Base-by-base conservation (phyloP, 2,329 filamentous ascomycete species). In the Pseudogymnoascus verrucosus region DNA sequence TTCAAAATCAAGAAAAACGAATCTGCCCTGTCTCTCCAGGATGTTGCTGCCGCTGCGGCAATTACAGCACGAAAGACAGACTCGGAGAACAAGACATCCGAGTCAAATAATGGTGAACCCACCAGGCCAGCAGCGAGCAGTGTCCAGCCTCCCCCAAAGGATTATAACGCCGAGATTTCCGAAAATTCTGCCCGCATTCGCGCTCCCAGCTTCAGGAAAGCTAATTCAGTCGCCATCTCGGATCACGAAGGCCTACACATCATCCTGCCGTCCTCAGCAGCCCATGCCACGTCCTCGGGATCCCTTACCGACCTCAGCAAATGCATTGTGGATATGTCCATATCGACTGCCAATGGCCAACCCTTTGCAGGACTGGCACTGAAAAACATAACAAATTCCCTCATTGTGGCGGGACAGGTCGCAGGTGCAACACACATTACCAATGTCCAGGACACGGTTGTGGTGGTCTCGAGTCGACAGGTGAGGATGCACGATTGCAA, bases 401-500 rank as follows among this genome's bases (percentile, higher is more conserved):
- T 98, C 16, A 79, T 99, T 26, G 78, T 97, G 12, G 89, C 88
- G 40, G 92, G 93, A 0, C 84, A 85, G 63, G 89, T 97, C 5
- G 80, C 83, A 42, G 95, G 95, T 0, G 85, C 95, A 0, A 86
- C 89, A 7, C 93, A 98, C 72, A 84, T 98, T 61, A 98, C 93
- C 0, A 83, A 81, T 0, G 78, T 96, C 1, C 78, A 80, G 61
- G 80, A 91, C 69, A 90, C 87, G 67, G 83, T 91, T n/a, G 75
- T 96, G 12, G 85, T 97, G 0, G 86, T 96, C 2, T 82, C 85
- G 5, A 89, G 90, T 62, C 83, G 89, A n/a, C 95, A 99, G 75
- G 91, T 96, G 70, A 85, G 95, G 21, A 93, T 99, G 79, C 95
- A 99, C 74, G 89, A 93, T 68, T 96, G 91, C 72, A 80, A 78